Percentiles rank a stretch among this genome's conserved stretches.
phyloP scores from a whole-genome alignment of 2,329 filamentous ascomycete species.

The Pseudocercospora cruenta region DNA sequence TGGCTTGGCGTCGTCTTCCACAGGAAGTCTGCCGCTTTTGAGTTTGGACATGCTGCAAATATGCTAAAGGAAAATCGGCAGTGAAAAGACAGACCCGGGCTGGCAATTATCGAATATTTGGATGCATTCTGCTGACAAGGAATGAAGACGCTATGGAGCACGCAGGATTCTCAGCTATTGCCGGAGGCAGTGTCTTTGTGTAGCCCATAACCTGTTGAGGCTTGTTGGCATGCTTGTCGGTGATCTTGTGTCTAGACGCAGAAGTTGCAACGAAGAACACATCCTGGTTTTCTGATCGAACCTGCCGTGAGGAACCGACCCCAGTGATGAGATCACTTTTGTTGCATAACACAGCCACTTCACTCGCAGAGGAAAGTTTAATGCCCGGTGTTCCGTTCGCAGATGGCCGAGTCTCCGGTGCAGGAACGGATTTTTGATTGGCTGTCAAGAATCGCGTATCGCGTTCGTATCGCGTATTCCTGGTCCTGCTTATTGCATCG shows the following conservation, averaged over 20 bases:
- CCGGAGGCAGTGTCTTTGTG: not conserved
- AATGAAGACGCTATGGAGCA: not conserved
- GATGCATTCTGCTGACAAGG: not conserved
- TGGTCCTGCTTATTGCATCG: not conserved
- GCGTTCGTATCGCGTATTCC: not conserved
- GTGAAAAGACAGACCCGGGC: not conserved
- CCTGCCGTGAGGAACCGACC: not conserved
- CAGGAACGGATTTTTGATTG: not conserved
- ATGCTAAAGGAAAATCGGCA: not conserved
- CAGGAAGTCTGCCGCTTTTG: not conserved
- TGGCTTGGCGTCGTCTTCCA: conserved; percentile 1
- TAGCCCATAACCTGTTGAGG: not conserved
- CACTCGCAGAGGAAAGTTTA: not conserved
- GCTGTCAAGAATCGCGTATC: not conserved
- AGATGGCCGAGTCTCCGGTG: not conserved
- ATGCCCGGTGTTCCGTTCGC: not conserved
- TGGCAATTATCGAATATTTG: not conserved
- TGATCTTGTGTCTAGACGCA: not conserved
- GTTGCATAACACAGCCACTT: not conserved
- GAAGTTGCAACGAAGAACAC: not conserved
- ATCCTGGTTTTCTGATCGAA: not conserved
- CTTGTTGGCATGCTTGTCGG: not conserved
- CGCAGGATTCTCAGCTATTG: not conserved
- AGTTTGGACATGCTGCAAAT: not conserved
- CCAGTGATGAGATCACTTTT: conserved; percentile 1